A percentile compares a stretch with the other conserved stretches of the same genome.
phyloP scores from a whole-genome alignment of 257 asterid species.

The Ocimum tenuiflorum region DNA sequence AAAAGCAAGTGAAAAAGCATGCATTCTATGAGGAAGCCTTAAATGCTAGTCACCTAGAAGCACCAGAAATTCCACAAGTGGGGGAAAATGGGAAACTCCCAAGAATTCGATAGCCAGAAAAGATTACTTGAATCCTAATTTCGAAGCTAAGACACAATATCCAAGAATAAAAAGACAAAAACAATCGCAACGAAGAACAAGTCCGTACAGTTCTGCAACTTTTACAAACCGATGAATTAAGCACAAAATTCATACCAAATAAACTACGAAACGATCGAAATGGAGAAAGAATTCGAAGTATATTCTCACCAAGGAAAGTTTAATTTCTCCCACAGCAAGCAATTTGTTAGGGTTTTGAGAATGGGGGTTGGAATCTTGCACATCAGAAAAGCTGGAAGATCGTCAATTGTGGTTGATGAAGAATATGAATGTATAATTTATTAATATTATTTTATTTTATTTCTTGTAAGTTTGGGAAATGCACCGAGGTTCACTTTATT shows the following conservation, averaged over 20 bases:
- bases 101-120: background rate
- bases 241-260: background rate
- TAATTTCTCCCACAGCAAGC: background rate
- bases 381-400: conserved; percentile 2
- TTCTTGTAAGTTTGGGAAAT: too few species aligned
- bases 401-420: conserved; percentile 15
- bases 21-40: background rate
- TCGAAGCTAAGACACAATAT: background rate
- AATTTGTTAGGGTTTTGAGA: background rate
- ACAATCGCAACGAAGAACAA: background rate
- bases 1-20: background rate
- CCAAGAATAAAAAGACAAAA: background rate
- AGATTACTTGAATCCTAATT: background rate
- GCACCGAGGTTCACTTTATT: too few species aligned
- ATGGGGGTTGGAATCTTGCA: background rate
- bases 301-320: conserved; percentile 11
- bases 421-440: too few species aligned
- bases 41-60: background rate
- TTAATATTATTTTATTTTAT: too few species aligned
- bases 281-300: background rate
- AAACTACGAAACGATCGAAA: background rate
- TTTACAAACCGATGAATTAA: background rate
- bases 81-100: too few species aligned
- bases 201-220: background rate
- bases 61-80: background rate